A percentile compares a stretch with the other conserved stretches of the same genome.
These are phyloP conservation scores for Coemansia sp. DNA, from an alignment of 192 early-diverging fungal species.

Conservation along the genomic window DNA sequence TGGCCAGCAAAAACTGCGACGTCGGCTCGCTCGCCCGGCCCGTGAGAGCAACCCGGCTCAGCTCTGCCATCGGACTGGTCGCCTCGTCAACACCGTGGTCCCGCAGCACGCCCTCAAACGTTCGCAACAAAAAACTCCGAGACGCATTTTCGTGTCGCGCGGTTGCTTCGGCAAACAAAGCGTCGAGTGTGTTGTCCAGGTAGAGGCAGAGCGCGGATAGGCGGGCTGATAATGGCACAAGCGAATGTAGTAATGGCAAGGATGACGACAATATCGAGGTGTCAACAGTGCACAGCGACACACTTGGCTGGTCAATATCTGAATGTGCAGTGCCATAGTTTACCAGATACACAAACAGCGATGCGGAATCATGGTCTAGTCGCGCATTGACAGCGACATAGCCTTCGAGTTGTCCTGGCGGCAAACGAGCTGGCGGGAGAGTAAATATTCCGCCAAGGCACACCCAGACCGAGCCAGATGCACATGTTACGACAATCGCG, in stretches of 20 bases:
- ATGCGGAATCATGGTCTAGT: not conserved
- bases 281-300: constrained; percentile 11
- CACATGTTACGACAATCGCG: constrained; percentile 21
- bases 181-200: constrained; percentile 21
- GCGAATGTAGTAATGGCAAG: constrained; percentile 16
- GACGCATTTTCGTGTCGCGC: constrained; percentile 25
- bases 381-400: not conserved
- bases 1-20: constrained; percentile 49
- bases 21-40: constrained; percentile 41
- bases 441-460: constrained; percentile 41
- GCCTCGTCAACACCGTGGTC: constrained; percentile 48
- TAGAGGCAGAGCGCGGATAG: constrained; percentile 35
- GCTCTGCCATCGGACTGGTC: constrained; percentile 40
- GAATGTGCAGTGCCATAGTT: not conserved
- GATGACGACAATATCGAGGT: constrained; percentile 24
- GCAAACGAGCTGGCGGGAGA: constrained; percentile 19
- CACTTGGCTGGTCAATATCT: no score
- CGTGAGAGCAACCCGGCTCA: constrained; percentile 32
- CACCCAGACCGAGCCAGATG: constrained; percentile 26
- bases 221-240: constrained; percentile 27
- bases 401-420: not conserved
- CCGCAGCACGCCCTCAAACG: constrained; percentile 33
- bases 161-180: constrained; percentile 19
- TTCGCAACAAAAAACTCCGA: constrained; percentile 13
- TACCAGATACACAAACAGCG: not conserved